Percentiles rank a stretch among this genome's conserved stretches.
Evolutionary conservation across 805 yeast genomes (phyloP).

Genomic region (Saccharomycopsis guyanensis): DNA sequence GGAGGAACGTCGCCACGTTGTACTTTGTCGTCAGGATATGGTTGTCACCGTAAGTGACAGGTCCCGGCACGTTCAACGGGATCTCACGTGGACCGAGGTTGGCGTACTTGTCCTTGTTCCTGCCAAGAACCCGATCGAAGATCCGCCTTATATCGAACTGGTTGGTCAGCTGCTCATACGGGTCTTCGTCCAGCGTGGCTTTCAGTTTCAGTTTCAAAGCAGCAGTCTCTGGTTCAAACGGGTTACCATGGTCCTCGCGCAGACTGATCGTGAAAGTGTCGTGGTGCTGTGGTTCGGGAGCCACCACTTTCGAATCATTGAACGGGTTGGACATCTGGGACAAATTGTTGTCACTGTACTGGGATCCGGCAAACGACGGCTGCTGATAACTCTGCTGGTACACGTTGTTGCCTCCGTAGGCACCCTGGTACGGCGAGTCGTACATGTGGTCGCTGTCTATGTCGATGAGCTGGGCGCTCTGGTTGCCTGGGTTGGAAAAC

Average conservation of each 20-base stretch:
- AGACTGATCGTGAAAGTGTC: conserved; percentile 11
- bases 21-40: conserved; percentile 94
- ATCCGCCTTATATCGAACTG: conserved; percentile 32
- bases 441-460: conserved; percentile 4
- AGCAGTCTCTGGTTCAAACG: conserved; percentile 11
- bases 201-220: not conserved
- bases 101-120: conserved; percentile 48
- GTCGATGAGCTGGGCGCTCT: conserved; percentile 7
- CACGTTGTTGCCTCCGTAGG: not conserved
- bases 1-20: conserved; percentile 85
- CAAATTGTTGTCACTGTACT: conserved; percentile 2
- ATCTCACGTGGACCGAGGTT: conserved; percentile 36
- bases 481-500: not conserved
- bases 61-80: conserved; percentile 14
- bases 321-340: conserved; percentile 9
- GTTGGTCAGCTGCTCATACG: conserved; percentile 28
- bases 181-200: conserved; percentile 7
- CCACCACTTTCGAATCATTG: conserved; percentile 4
- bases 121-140: conserved; percentile 25
- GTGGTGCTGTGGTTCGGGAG: not conserved
- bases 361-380: not conserved
- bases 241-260: conserved; percentile 18
- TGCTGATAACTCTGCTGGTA: not conserved
- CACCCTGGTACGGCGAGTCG: not conserved
- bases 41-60: conserved; percentile 61